phyloP scores from a whole-genome alignment of 2,329 filamentous ascomycete species.

The Penicillium sp. region DNA sequence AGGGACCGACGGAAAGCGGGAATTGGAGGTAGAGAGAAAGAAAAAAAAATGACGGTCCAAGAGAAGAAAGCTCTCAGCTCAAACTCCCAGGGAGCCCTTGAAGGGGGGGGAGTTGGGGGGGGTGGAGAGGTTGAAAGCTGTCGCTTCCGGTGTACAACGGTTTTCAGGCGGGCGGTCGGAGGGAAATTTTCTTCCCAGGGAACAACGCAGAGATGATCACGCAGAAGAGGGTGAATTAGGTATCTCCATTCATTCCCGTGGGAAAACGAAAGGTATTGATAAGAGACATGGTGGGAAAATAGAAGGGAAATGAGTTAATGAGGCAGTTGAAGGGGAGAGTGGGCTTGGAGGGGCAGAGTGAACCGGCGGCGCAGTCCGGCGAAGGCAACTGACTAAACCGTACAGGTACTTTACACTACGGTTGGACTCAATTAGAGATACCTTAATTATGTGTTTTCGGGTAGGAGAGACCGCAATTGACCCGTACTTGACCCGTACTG shows the following conservation, averaged over 20 bases:
- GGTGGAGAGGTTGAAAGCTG: conserved; percentile 2
- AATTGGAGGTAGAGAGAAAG: not conserved
- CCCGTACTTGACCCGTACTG: too few species aligned
- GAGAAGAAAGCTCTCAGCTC: conserved; percentile 5
- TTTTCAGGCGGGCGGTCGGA: conserved; percentile 30
- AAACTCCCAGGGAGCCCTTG: conserved; percentile 25
- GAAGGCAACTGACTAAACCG: conserved; percentile 15
- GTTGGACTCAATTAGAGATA: not conserved
- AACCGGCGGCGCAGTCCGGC: conserved; percentile 33
- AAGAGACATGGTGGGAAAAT: conserved; percentile 38
- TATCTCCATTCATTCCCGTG: conserved; percentile 47
- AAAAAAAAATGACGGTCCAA: not conserved
- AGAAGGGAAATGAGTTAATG: conserved; percentile 21
- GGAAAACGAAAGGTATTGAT: conserved; percentile 36
- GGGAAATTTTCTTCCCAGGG: conserved; percentile 28
- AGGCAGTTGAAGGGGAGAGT: conserved; percentile 10
- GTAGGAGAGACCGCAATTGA: not conserved
- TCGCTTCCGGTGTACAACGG: conserved; percentile 15
- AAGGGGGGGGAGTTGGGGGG: conserved; percentile 5
- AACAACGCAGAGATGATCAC: conserved; percentile 14
- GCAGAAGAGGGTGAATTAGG: conserved; percentile 24
- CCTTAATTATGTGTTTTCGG: not conserved
- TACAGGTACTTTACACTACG: not conserved
- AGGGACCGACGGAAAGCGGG: not conserved
- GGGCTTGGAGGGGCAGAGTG: conserved; percentile 24